A percentile compares a stretch with the other conserved stretches of the same genome.
These are phyloP conservation scores for Rhodomyrtus psidioides DNA, from an alignment of 441 rosid genomes.

Conservation along the genomic window DNA sequence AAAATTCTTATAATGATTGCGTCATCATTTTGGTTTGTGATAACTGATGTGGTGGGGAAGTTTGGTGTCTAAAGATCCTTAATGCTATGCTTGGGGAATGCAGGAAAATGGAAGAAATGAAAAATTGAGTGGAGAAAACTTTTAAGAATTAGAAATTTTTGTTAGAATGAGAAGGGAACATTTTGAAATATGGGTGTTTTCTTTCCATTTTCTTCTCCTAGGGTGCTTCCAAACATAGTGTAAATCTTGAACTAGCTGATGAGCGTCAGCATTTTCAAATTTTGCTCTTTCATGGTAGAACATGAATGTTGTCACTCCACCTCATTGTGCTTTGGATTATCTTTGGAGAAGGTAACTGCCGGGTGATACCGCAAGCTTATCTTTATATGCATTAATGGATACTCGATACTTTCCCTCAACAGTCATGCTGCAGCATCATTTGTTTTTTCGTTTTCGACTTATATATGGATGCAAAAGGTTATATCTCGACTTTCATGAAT, in stretches of 20 bases:
- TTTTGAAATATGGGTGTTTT: neutral
- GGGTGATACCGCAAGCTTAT: neutral
- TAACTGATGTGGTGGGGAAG: neutral
- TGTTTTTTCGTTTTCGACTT: neutral
- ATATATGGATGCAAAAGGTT: neutral
- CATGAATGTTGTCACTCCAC: neutral
- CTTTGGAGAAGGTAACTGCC: neutral
- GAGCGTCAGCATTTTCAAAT: neutral
- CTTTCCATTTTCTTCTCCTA: neutral
- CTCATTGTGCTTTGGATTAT: neutral
- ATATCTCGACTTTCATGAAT: neutral
- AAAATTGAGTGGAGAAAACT: neutral
- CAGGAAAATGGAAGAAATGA: neutral
- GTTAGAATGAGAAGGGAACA: neutral
- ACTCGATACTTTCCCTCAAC: neutral
- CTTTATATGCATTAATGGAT: neutral
- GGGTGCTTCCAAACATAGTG: neutral
- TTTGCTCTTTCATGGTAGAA: neutral
- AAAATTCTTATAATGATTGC: neutral
- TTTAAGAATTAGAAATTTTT: neutral
- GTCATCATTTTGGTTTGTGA: neutral
- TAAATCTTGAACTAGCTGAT: neutral
- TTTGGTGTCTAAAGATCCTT: neutral
- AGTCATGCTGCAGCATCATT: neutral
- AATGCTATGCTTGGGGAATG: neutral